Conservation (phyloP, 495 filamentous ascomycete genomes). For the Clavariopsis aquatica region DNA sequence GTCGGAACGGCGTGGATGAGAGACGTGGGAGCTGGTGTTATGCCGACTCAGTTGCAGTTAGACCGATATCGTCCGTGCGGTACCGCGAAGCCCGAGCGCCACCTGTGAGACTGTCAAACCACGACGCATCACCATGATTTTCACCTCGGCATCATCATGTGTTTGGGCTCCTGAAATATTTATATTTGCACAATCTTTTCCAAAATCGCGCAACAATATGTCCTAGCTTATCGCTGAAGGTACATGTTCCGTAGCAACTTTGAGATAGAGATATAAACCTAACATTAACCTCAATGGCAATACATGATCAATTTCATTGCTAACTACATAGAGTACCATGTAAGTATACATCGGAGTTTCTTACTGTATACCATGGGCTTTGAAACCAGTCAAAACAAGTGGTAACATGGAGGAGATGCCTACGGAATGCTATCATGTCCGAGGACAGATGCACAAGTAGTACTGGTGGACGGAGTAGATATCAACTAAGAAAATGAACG, state of each 20-base stretch:
- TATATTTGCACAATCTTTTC: too few species aligned
- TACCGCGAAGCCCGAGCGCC: background rate
- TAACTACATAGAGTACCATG: background rate
- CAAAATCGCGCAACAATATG: too few species aligned
- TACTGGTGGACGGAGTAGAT: too few species aligned
- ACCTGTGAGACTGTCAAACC: too few species aligned
- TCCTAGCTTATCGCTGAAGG: too few species aligned
- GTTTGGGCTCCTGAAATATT: too few species aligned
- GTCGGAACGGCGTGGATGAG: background rate
- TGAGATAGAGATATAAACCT: too few species aligned
- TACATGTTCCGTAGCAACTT: too few species aligned
- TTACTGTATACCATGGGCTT: background rate
- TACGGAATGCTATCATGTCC: background rate
- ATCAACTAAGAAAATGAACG: too few species aligned
- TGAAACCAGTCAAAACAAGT: background rate
- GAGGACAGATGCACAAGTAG: too few species aligned
- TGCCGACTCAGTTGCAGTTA: background rate
- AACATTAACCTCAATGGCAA: background rate
- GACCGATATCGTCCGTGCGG: background rate
- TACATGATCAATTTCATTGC: background rate
- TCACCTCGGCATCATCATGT: background rate
- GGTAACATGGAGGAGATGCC: background rate
- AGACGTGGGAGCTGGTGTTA: background rate
- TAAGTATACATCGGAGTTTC: constrained; percentile 18
- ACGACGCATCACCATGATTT: background rate